Percentiles rank a stretch among this genome's conserved stretches.
Conservation (phyloP, 169 alveolate species). For the Babesia ovis region DNA sequence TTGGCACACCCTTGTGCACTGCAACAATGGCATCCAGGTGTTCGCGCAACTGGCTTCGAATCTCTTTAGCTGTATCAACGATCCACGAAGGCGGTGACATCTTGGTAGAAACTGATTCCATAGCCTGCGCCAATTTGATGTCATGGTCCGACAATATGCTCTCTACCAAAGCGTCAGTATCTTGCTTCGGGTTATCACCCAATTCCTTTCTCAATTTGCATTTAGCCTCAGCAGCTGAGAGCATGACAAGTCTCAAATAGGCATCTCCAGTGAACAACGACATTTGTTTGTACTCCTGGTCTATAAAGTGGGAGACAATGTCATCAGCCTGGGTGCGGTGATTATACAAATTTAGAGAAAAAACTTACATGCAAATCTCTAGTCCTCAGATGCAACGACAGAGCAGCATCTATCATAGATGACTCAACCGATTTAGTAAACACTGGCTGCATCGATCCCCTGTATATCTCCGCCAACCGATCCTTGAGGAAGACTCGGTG, state of each 20-base stretch:
- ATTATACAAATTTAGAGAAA: too few species aligned
- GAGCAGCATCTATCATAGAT: slow-evolving; percentile 23
- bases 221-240: slow-evolving; percentile 23
- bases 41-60: slow-evolving; percentile 9
- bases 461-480: slow-evolving; percentile 8
- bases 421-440: slow-evolving; percentile 3
- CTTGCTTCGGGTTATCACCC: slow-evolving; percentile 14
- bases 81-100: slow-evolving; percentile 22
- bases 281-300: slow-evolving; percentile 27
- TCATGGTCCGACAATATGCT: slow-evolving; percentile 11
- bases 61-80: neutral
- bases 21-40: slow-evolving; percentile 26
- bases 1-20: slow-evolving; percentile 35
- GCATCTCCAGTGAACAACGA: slow-evolving; percentile 22
- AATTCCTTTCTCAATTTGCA: slow-evolving; percentile 11
- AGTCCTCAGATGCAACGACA: slow-evolving; percentile 17
- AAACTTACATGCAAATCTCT: slow-evolving; percentile 1
- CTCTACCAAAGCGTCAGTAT: slow-evolving; percentile 20
- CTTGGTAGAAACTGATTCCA: slow-evolving; percentile 6
- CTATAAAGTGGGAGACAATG: neutral
- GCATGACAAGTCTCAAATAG: slow-evolving; percentile 8
- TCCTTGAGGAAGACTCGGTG: neutral
- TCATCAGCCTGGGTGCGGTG: slow-evolving; percentile 10
- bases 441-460: slow-evolving; percentile 4
- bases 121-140: neutral